These are phyloP conservation scores for Canariomyces notabilis DNA, from an alignment of 2,329 filamentous ascomycete genomes.

Conservation along the genomic window DNA sequence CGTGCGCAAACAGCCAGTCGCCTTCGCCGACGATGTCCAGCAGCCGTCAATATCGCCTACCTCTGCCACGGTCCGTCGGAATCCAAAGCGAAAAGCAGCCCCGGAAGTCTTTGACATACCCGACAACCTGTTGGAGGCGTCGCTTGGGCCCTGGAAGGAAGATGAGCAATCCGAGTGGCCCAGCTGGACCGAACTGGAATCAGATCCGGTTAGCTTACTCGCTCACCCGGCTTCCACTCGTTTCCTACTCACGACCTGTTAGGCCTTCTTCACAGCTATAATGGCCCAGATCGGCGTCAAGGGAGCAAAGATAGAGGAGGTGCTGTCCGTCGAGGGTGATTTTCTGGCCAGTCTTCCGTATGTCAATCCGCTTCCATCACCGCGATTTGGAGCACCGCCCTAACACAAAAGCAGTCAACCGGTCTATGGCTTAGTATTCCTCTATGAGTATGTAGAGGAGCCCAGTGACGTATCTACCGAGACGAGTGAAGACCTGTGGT, in stretches of 20 bases:
- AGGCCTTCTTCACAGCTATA: conserved; percentile 84
- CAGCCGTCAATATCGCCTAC: neutral
- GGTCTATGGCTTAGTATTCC: conserved; percentile 80
- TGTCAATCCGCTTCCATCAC: conserved; percentile 21
- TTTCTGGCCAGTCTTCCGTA: conserved; percentile 60
- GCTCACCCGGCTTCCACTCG: neutral
- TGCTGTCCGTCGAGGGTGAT: conserved; percentile 66
- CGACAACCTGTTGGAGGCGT: conserved; percentile 41
- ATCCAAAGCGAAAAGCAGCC: conserved; percentile 24
- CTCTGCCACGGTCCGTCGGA: conserved; percentile 8
- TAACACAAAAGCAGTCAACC: conserved; percentile 50
- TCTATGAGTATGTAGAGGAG: conserved; percentile 66
- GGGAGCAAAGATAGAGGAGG: conserved; percentile 69
- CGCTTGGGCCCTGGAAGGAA: conserved; percentile 43
- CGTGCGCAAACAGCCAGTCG: conserved; percentile 9
- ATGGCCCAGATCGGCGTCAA: conserved; percentile 71
- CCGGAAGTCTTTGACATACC: conserved; percentile 29
- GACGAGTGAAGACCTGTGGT: conserved; percentile 68
- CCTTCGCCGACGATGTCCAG: conserved; percentile 3
- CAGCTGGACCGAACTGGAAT: conserved; percentile 81
- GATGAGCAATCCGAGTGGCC: conserved; percentile 58
- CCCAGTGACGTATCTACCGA: conserved; percentile 48
- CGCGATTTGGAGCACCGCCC: neutral
- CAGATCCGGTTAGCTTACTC: conserved; percentile 64
- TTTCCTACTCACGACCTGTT: neutral